phyloP scores from a whole-genome alignment of 192 early-diverging fungal species.

The Fimicolochytrium jonesii region DNA sequence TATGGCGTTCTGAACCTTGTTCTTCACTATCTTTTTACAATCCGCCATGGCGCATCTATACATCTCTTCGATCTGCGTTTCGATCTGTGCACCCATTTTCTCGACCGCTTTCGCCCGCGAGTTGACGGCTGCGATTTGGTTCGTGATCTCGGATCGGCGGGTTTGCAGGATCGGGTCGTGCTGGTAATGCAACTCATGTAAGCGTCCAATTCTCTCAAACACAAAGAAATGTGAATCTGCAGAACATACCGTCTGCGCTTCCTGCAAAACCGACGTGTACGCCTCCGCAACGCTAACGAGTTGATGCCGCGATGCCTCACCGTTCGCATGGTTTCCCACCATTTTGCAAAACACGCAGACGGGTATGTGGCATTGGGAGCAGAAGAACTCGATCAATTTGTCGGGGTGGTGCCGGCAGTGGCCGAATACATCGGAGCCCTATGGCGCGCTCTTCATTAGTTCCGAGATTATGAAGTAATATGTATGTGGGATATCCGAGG shows the following conservation, averaged over 20 bases:
- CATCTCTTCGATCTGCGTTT: conserved; percentile 50
- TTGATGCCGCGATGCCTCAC: conserved; percentile 54
- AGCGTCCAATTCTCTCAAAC: no score
- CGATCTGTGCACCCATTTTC: conserved; percentile 44
- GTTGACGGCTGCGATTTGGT: conserved; percentile 47
- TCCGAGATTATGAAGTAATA: no score
- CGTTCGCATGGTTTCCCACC: conserved; percentile 57
- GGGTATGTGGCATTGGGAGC: conserved; percentile 58
- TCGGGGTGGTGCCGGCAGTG: conserved; percentile 54
- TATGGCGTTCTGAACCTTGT: conserved; percentile 30
- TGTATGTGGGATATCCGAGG: no score
- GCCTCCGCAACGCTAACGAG: conserved; percentile 54
- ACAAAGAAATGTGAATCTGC: conserved; percentile 1
- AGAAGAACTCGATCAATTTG: conserved; percentile 58
- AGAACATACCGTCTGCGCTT: conserved; percentile 41
- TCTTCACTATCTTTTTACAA: conserved; percentile 36
- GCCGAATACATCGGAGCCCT: conserved; percentile 57
- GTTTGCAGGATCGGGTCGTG: conserved; percentile 44
- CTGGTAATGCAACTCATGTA: conserved; percentile 16
- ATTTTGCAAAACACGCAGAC: conserved; percentile 64
- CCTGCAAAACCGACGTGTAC: conserved; percentile 49
- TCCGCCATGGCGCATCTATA: conserved; percentile 47
- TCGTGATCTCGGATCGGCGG: conserved; percentile 46
- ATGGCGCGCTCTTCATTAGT: no score
- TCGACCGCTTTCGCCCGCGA: conserved; percentile 52